Conservation (phyloP, 371 early-diverging fungal species). For the Rhizopus sp. region DNA sequence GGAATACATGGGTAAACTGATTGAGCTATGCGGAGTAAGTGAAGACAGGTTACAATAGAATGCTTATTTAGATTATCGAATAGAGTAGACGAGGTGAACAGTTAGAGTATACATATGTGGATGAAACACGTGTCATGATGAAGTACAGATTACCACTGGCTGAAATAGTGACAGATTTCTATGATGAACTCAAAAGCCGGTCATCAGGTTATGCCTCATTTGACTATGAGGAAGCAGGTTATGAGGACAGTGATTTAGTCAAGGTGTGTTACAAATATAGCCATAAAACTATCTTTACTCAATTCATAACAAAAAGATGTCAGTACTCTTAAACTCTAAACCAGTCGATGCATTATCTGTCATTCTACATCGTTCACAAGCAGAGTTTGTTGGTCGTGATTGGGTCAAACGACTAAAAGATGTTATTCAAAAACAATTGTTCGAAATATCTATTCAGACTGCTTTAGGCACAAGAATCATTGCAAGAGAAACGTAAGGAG, state of each 20-base stretch:
- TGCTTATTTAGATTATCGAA: not conserved
- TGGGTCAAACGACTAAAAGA: slow-evolving; percentile 82
- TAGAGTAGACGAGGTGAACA: slow-evolving; percentile 82
- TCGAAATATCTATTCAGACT: slow-evolving; percentile 93
- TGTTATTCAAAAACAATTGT: slow-evolving; percentile 86
- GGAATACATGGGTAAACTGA: slow-evolving; percentile 88
- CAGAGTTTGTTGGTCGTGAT: slow-evolving; percentile 75
- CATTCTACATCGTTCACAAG: slow-evolving; percentile 80
- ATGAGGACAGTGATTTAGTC: slow-evolving; percentile 85
- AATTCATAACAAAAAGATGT: slow-evolving; percentile 55
- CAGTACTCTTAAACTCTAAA: slow-evolving; percentile 86
- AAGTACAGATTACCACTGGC: slow-evolving; percentile 87
- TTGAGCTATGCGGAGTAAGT: slow-evolving; percentile 87
- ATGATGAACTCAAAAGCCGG: slow-evolving; percentile 88
- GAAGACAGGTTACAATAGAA: not conserved
- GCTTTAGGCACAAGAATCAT: slow-evolving; percentile 81
- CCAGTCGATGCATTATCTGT: slow-evolving; percentile 93
- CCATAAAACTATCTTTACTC: not conserved
- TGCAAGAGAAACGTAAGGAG: slow-evolving; percentile 81
- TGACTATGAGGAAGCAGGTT: slow-evolving; percentile 95
- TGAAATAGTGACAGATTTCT: slow-evolving; percentile 94
- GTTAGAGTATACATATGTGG: slow-evolving; percentile 82
- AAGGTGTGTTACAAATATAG: slow-evolving; percentile 68
- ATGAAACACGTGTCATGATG: slow-evolving; percentile 86
- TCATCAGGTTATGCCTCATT: slow-evolving; percentile 95